These are phyloP conservation scores for Boeremia lycopersici DNA, from an alignment of 2,329 filamentous ascomycete genomes.

Conservation along the genomic window DNA sequence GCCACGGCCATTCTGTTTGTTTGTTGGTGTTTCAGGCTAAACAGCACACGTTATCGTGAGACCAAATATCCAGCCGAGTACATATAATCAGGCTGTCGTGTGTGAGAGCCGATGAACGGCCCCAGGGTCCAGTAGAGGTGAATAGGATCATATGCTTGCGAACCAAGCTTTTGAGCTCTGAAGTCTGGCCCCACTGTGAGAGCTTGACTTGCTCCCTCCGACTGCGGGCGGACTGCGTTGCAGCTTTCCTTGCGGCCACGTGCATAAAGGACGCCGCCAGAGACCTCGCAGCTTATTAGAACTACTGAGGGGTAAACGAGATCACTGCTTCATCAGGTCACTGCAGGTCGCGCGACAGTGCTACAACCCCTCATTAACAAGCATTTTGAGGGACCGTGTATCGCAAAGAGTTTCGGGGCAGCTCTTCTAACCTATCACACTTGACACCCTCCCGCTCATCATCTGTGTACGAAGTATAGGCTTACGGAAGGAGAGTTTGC, in stretches of 20 bases:
- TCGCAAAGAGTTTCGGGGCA: constrained; percentile 22
- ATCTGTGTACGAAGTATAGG: neutral
- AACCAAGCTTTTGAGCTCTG: constrained; percentile 15
- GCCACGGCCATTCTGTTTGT: constrained; percentile 1
- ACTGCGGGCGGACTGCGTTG: neutral
- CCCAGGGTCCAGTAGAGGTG: constrained; percentile 10
- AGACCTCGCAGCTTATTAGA: constrained; percentile 1
- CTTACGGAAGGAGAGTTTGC: constrained; percentile 7
- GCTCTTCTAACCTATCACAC: constrained; percentile 8
- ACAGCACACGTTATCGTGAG: neutral
- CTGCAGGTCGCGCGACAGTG: constrained; percentile 12
- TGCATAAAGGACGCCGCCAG: constrained; percentile 14
- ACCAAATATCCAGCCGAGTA: neutral
- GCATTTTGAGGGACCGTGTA: constrained; percentile 16
- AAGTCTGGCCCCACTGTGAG: constrained; percentile 6
- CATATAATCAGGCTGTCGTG: neutral
- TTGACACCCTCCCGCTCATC: constrained; percentile 1
- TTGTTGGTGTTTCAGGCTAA: neutral
- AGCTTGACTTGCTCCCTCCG: constrained; percentile 3
- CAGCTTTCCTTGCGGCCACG: constrained; percentile 18
- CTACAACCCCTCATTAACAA: constrained; percentile 11
- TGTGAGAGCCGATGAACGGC: neutral
- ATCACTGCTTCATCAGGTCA: constrained; percentile 5
- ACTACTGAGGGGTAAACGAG: constrained; percentile 5
- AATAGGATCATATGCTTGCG: constrained; percentile 3